phyloP scores from a whole-genome alignment of 2,329 filamentous ascomycete genomes.

The Cryphonectria japonica region DNA sequence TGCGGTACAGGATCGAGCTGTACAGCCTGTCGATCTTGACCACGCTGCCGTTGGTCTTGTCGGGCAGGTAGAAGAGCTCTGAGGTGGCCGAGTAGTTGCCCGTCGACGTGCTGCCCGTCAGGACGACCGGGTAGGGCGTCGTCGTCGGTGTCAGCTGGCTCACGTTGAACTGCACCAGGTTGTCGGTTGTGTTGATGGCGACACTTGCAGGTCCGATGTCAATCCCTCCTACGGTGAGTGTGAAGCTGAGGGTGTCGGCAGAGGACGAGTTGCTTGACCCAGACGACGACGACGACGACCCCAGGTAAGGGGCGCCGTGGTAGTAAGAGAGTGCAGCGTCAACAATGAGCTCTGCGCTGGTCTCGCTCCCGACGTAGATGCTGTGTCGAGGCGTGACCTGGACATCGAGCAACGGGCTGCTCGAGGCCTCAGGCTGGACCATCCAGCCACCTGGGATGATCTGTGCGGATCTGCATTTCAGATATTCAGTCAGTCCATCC shows the following conservation, averaged over 20 bases:
- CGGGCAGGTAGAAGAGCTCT: conserved; percentile 48
- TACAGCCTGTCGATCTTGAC: conserved; percentile 51
- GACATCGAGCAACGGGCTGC: conserved; percentile 44
- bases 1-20: conserved; percentile 47
- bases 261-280: conserved; percentile 26
- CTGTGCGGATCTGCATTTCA: conserved; percentile 19
- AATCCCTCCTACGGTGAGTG: conserved; percentile 36
- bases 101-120: conserved; percentile 41
- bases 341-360: conserved; percentile 47
- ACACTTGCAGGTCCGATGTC: conserved; percentile 42
- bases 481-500: background rate
- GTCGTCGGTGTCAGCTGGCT: conserved; percentile 40
- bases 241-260: conserved; percentile 43
- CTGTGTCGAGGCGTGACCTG: conserved; percentile 51
- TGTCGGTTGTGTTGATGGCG: conserved; percentile 40
- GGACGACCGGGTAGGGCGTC: conserved; percentile 44
- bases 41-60: conserved; percentile 47
- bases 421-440: conserved; percentile 14
- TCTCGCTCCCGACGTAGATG: conserved; percentile 49
- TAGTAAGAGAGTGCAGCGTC: conserved; percentile 47
- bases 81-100: conserved; percentile 42
- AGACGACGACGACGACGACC: conserved; percentile 32
- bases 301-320: conserved; percentile 44
- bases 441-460: conserved; percentile 24
- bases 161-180: conserved; percentile 44